phyloP scores from a whole-genome alignment of 345 rosid genomes.

The Adansonia digitata region DNA sequence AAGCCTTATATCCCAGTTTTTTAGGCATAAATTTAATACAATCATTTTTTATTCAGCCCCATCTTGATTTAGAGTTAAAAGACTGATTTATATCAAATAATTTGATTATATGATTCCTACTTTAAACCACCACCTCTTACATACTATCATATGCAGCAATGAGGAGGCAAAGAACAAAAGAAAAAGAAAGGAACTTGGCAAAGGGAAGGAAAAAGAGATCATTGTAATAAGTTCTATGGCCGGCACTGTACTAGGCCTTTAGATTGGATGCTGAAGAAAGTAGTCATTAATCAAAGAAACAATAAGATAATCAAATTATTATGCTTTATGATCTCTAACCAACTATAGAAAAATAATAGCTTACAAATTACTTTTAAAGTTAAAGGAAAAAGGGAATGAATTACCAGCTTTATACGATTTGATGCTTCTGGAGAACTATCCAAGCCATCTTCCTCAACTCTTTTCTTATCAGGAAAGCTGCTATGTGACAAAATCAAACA shows the following conservation, averaged over 20 bases:
- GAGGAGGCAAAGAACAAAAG: neutral
- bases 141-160: neutral
- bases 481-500: constrained; percentile 28
- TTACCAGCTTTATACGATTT: constrained; percentile 56
- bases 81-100: neutral
- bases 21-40: neutral
- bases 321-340: neutral
- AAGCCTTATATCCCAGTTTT: constrained; percentile 6
- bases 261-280: too few relatives aligned
- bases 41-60: neutral
- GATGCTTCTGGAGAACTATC: constrained; percentile 46
- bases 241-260: too few relatives aligned
- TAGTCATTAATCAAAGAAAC: neutral
- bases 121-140: neutral
- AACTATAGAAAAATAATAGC: neutral
- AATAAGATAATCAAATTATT: neutral
- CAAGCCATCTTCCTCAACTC: constrained; percentile 40
- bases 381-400: constrained; percentile 12
- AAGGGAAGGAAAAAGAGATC: neutral
- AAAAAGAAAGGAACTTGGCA: neutral
- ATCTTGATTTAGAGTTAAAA: neutral
- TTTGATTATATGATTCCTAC: neutral
- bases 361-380: neutral
- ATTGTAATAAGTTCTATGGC: neutral
- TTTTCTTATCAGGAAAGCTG: constrained; percentile 76